These are phyloP conservation scores for Phytophthora palmivora DNA, from an alignment of 352 stramenopile species.

Conservation along the genomic window DNA sequence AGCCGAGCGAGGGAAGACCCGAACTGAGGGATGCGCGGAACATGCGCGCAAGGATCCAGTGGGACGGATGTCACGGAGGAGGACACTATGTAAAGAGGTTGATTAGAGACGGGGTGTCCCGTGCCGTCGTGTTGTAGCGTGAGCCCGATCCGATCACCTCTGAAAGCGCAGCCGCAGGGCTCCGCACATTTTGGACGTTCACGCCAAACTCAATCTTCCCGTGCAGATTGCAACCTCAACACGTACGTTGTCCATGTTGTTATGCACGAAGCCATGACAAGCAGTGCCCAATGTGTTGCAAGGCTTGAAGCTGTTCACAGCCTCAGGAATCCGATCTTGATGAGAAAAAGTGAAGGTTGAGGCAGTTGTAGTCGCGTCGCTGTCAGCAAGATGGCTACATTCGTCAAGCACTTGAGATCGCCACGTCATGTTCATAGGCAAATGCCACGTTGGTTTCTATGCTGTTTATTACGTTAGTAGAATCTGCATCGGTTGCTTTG, in stretches of 20 bases:
- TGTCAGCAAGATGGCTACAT: slow-evolving; percentile 26
- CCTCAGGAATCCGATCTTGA: slow-evolving; percentile 15
- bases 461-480: slow-evolving; percentile 18
- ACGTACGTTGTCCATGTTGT: slow-evolving; percentile 4
- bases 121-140: slow-evolving; percentile 30
- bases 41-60: slow-evolving; percentile 35
- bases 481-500: slow-evolving; percentile 18
- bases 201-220: slow-evolving; percentile 19
- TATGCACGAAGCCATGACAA: background rate
- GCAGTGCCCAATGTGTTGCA: background rate
- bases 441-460: slow-evolving; percentile 18
- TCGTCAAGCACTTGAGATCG: background rate
- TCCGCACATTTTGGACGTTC: slow-evolving; percentile 10
- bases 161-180: slow-evolving; percentile 26
- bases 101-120: slow-evolving; percentile 19
- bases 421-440: slow-evolving; percentile 6
- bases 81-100: background rate
- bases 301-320: background rate
- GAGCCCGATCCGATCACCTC: slow-evolving; percentile 21
- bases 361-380: slow-evolving; percentile 15
- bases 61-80: slow-evolving; percentile 30
- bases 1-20: slow-evolving; percentile 12
- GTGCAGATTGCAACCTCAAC: slow-evolving; percentile 10
- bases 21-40: slow-evolving; percentile 38
- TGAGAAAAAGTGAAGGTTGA: slow-evolving; percentile 37